Percentiles rank a stretch among this genome's conserved stretches.
These are phyloP conservation scores for Chloromonas sp. DNA, from an alignment of 163 green algal species.

Conservation along the genomic window DNA sequence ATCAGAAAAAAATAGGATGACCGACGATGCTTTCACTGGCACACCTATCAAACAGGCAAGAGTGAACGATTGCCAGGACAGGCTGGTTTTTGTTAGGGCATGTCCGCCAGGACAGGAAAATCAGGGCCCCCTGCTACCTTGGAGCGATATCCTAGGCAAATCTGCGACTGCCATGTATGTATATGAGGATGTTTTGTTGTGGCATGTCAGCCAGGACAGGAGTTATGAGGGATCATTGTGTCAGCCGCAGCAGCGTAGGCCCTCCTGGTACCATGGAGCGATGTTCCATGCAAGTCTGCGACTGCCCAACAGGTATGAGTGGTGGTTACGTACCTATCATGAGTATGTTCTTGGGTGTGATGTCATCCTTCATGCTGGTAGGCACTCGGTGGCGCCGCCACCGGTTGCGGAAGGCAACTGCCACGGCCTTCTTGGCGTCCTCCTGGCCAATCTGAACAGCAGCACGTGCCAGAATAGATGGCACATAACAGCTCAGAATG, in stretches of 20 bases:
- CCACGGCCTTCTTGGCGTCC: slow-evolving; percentile 88
- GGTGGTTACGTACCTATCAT: slow-evolving; percentile 17
- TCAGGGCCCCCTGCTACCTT: no score
- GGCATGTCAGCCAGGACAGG: no score
- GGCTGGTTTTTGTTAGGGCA: no score
- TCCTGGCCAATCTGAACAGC: slow-evolving; percentile 32
- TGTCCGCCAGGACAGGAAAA: no score
- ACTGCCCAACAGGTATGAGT: neutral
- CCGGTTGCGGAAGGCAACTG: slow-evolving; percentile 87
- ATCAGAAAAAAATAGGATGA: no score
- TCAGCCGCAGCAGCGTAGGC: neutral
- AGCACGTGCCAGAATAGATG: neutral
- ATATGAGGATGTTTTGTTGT: no score
- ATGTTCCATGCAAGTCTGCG: neutral
- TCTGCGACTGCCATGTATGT: no score
- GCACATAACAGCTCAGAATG: neutral
- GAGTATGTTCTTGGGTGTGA: slow-evolving; percentile 96
- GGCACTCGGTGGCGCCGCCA: slow-evolving; percentile 83
- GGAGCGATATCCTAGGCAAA: no score
- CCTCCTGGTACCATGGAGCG: neutral
- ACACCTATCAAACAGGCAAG: no score
- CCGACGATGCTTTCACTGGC: no score
- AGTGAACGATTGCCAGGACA: no score
- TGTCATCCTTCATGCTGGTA: slow-evolving; percentile 59
- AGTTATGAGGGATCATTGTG: no score